A percentile compares a stretch with the other conserved stretches of the same genome.
phyloP scores from a whole-genome alignment of 78 protist species.

The Planoprotostelium fungivorum region DNA sequence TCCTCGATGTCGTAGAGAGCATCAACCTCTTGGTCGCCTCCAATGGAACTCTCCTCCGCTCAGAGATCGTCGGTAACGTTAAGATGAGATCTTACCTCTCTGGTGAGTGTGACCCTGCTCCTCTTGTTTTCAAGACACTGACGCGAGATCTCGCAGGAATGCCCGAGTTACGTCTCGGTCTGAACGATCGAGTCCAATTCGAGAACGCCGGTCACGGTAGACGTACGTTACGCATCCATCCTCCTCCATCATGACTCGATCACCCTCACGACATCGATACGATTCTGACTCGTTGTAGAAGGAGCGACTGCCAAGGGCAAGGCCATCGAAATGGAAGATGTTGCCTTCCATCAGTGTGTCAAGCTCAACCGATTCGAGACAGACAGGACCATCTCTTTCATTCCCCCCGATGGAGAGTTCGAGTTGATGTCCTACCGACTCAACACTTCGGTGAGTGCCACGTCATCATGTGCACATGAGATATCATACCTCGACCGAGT shows the following conservation, averaged over 20 bases:
- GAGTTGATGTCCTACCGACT: conserved; percentile 98
- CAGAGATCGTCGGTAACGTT: conserved; percentile 91
- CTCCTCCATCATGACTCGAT: background rate
- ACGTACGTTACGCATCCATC: background rate
- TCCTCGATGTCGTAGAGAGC: conserved; percentile 94
- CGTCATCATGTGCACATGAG: too few species aligned
- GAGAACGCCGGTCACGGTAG: conserved; percentile 71
- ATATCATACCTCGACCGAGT: too few species aligned
- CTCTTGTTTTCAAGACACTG: too few species aligned
- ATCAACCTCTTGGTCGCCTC: conserved; percentile 79
- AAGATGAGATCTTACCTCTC: conserved; percentile 88
- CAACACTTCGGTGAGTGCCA: conserved; percentile 42
- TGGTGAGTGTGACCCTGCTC: too few species aligned
- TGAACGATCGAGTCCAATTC: conserved; percentile 91
- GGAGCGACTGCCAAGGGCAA: conserved; percentile 52
- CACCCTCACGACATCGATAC: background rate
- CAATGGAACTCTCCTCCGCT: conserved; percentile 82
- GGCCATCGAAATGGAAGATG: conserved; percentile 97
- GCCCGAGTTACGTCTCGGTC: conserved; percentile 97
- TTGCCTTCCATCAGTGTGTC: conserved; percentile 98
- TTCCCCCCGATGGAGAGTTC: conserved; percentile 99
- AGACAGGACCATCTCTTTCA: conserved; percentile 96
- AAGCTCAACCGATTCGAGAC: conserved; percentile 90
- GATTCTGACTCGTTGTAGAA: background rate
- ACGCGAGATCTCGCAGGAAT: too few species aligned